Evolutionary conservation across 2,329 filamentous ascomycete species (phyloP), one percentile per base, ranked within the genome.

Genomic region (Huntiella savannae): DNA sequence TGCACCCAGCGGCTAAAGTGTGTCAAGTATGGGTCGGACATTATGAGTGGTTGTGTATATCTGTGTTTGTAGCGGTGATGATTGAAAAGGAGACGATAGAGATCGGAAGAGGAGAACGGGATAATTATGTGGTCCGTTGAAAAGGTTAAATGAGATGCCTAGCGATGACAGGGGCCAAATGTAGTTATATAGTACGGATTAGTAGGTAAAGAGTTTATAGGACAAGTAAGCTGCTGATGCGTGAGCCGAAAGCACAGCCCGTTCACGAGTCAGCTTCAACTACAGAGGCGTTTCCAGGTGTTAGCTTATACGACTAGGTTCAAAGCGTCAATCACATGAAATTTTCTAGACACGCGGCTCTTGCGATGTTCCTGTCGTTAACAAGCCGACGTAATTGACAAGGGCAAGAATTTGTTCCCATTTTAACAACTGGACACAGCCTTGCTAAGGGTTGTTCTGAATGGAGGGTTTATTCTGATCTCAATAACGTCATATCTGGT

Each of bases 1-100:
- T 87, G 65, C 49, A 95, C 67, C 80, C 91, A 93, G 55, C 67
- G 67, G 54, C 66, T 61, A 43, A 69, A 49, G 55, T 62, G 68
- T 47, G 59, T 69, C 47, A 61, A 64, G 61, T 64, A 70, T 55
- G 63, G 67, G 57, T 73, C 69, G 43, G 71, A 68, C 72, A 75
- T 76, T 36, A 10, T 40, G 12, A n/a, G 17, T 36, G 5, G 7
- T 34, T 10, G 33, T 28, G 11, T 45, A 10, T 37, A 4, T n/a
- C 13, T 11, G 3, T 37, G 38, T 38, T 13, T 22, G 41, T 17
- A 15, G n/a, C 11, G 15, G 22, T 43, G 33, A 12, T 10, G 33
- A n/a, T 17, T 43, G 15, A 28, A 28, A 28, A 28, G 22, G 22
- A 28, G 22, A 28, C 22, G 22, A 10, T 28, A 28, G 22, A 28